phyloP scores from a whole-genome alignment of 192 early-diverging fungal genomes.

The Irineochytrium annulatum region DNA sequence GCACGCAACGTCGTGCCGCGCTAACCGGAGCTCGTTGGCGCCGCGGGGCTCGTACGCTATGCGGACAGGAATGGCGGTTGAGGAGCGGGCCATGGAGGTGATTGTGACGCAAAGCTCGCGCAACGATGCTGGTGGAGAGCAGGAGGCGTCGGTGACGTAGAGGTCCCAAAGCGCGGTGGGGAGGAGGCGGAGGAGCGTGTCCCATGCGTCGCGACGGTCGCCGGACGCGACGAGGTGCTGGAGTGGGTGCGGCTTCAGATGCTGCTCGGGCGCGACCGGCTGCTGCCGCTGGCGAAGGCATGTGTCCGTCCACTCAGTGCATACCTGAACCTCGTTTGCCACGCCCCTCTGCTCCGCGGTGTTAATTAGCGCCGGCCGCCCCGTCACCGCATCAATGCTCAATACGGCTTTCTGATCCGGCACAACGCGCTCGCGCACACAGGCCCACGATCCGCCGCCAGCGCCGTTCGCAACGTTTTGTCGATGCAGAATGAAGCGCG shows the following conservation, averaged over 20 bases:
- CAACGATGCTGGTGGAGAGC: background rate
- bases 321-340: background rate
- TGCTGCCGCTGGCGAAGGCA: background rate
- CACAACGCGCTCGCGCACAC: no score
- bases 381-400: no score
- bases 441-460: no score
- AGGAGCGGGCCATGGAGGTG: background rate
- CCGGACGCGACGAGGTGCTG: background rate
- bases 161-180: background rate
- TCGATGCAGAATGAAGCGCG: no score
- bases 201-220: background rate
- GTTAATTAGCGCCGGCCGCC: no score
- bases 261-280: background rate
- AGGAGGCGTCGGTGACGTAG: background rate
- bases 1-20: slow-evolving; percentile 10
- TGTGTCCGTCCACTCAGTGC: background rate
- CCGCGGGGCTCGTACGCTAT: slow-evolving; percentile 22
- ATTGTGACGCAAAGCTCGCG: slow-evolving; percentile 8
- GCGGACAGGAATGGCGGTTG: slow-evolving; percentile 6
- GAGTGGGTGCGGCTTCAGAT: background rate
- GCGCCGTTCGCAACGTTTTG: no score
- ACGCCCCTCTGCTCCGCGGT: no score
- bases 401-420: no score
- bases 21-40: slow-evolving; percentile 16
- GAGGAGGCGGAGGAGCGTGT: background rate